phyloP scores from a whole-genome alignment of 768 basidiomycete genomes.

The Panaeolus papilionaceus region DNA sequence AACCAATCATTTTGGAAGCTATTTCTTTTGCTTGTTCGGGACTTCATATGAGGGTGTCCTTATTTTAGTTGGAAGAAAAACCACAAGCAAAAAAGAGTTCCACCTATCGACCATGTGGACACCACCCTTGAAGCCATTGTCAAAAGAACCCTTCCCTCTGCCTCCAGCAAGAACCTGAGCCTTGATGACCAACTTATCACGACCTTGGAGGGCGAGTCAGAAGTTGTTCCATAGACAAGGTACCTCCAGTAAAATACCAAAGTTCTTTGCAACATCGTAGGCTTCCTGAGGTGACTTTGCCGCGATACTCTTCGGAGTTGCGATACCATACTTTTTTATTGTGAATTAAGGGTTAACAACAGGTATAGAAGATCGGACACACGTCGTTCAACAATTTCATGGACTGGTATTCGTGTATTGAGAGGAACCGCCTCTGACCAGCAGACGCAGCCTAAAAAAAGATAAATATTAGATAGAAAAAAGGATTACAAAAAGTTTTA shows the following conservation, averaged over 20 bases:
- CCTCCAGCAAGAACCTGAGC: constrained; percentile 99
- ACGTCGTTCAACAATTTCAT: constrained; percentile 95
- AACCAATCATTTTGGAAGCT: constrained; percentile 92
- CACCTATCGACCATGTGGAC: constrained; percentile 94
- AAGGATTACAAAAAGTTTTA: neutral
- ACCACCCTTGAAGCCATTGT: constrained; percentile 96
- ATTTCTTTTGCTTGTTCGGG: constrained; percentile 88
- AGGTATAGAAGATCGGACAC: constrained; percentile 27
- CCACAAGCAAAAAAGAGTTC: constrained; percentile 16
- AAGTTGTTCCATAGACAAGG: constrained; percentile 16
- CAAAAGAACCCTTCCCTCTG: constrained; percentile 96
- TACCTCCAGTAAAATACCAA: constrained; percentile 58
- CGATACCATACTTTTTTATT: constrained; percentile 83
- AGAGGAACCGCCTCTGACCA: constrained; percentile 89
- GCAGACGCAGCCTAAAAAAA: constrained; percentile 64
- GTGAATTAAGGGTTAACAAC: constrained; percentile 15
- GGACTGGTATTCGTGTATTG: constrained; percentile 98
- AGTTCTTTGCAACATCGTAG: constrained; percentile 85
- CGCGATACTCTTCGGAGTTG: constrained; percentile 89
- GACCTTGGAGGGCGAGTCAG: constrained; percentile 49
- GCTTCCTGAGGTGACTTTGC: constrained; percentile 93
- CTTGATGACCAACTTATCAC: constrained; percentile 90
- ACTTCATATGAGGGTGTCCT: constrained; percentile 43
- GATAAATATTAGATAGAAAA: constrained; percentile 14
- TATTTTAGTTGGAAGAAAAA: neutral